phyloP scores from a whole-genome alignment of 306 rosid species.

The Pterocarpus macrocarpus region DNA sequence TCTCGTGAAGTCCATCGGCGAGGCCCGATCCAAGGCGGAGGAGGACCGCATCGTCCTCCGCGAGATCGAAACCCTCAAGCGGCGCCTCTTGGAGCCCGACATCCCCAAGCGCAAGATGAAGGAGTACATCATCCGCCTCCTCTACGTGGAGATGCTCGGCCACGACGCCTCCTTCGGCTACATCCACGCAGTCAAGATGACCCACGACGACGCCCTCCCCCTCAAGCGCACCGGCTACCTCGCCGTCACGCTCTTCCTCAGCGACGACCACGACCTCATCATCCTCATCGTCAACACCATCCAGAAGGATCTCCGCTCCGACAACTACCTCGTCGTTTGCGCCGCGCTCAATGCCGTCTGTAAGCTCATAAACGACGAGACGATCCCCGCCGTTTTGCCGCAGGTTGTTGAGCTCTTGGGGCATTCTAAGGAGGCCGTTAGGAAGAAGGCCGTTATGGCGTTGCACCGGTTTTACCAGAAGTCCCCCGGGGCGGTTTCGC shows the following conservation, averaged over 20 bases:
- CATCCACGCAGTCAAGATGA: constrained; percentile 98
- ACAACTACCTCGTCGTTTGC: constrained; percentile 83
- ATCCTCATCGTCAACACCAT: constrained; percentile 95
- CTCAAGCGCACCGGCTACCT: constrained; percentile 94
- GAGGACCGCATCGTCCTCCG: constrained; percentile 90
- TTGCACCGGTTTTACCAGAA: constrained; percentile 85
- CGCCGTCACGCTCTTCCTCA: constrained; percentile 89
- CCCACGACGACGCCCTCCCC: constrained; percentile 77
- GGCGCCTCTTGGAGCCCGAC: constrained; percentile 83
- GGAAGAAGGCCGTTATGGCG: constrained; percentile 94
- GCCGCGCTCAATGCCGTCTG: constrained; percentile 92
- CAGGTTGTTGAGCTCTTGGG: constrained; percentile 82
- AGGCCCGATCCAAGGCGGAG: constrained; percentile 96
- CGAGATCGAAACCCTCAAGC: constrained; percentile 94
- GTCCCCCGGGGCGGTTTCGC: constrained; percentile 82
- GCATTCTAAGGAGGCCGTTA: constrained; percentile 82
- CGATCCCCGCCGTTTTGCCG: constrained; percentile 93
- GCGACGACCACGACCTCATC: constrained; percentile 86
- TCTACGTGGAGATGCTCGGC: constrained; percentile 95
- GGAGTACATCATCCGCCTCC: constrained; percentile 89
- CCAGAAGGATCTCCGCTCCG: constrained; percentile 90
- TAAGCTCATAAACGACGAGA: constrained; percentile 85
- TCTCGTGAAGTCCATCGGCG: constrained; percentile 94
- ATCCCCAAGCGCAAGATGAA: constrained; percentile 96
- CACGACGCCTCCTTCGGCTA: constrained; percentile 92